These are phyloP conservation scores for Racocetra persica DNA, from an alignment of 371 early-diverging fungal genomes.

Conservation along the genomic window DNA sequence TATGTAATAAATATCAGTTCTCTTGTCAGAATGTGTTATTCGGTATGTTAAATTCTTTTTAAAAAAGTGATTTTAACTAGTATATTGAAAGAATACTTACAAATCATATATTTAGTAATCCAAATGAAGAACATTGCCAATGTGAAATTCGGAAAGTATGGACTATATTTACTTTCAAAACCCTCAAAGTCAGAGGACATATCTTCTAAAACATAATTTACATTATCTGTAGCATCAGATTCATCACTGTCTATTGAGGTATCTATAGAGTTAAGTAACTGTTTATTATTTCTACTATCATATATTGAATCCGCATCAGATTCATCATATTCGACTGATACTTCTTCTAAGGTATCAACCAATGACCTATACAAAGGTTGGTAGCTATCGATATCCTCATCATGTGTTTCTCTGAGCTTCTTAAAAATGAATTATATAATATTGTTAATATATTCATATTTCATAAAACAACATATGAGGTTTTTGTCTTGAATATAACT, in stretches of 20 bases:
- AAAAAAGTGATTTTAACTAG: background rate
- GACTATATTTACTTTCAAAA: background rate
- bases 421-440: no score
- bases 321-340: no score
- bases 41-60: background rate
- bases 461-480: no score
- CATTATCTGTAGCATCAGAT: background rate
- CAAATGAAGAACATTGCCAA: background rate
- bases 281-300: background rate
- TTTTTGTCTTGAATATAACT: no score
- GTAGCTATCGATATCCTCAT: no score
- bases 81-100: background rate
- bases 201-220: background rate
- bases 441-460: no score
- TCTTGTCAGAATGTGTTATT: background rate
- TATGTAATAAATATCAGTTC: no score
- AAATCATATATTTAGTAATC: conserved; percentile 3
- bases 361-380: no score
- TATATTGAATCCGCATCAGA: background rate
- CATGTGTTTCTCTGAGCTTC: no score
- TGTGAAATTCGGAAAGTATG: conserved; percentile 8
- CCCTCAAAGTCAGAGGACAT: background rate
- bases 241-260: background rate
- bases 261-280: background rate
- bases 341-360: no score